Conservation (phyloP, 345 rosid species). For the Psidium guajava region DNA sequence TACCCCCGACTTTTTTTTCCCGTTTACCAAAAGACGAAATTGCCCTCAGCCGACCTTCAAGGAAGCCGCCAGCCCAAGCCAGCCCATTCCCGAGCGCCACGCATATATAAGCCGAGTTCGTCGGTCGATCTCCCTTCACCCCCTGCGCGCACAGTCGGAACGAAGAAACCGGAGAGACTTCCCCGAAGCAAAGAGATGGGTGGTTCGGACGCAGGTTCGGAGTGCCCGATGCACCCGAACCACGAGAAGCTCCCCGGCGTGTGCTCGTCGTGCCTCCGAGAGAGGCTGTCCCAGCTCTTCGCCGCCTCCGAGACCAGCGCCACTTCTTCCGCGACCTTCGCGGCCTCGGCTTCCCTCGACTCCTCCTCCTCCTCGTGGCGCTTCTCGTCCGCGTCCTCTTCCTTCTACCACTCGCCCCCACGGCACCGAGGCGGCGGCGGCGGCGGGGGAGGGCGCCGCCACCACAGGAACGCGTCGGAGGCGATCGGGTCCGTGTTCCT, state of each 20-base stretch:
- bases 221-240: conserved; percentile 3
- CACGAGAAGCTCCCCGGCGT: conserved; percentile 2
- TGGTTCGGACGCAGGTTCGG: neutral
- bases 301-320: neutral
- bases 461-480: conserved; percentile 24
- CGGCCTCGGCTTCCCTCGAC: neutral
- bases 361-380: neutral
- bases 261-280: conserved; percentile 11
- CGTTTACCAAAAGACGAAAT: neutral
- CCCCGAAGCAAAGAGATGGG: neutral
- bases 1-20: neutral
- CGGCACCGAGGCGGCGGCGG: neutral
- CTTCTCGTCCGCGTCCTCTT: neutral
- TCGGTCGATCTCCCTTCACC: neutral
- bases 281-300: conserved; percentile 1
- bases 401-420: conserved; percentile 2
- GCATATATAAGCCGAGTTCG: neutral
- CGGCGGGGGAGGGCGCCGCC: neutral
- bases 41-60: neutral
- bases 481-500: neutral
- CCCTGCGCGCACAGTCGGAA: neutral
- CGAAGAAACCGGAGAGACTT: neutral
- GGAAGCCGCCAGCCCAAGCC: neutral
- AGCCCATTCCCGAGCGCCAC: neutral
- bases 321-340: neutral